Conservation (phyloP, 495 filamentous ascomycete genomes). For the Rhizodiscina lignyota region DNA sequence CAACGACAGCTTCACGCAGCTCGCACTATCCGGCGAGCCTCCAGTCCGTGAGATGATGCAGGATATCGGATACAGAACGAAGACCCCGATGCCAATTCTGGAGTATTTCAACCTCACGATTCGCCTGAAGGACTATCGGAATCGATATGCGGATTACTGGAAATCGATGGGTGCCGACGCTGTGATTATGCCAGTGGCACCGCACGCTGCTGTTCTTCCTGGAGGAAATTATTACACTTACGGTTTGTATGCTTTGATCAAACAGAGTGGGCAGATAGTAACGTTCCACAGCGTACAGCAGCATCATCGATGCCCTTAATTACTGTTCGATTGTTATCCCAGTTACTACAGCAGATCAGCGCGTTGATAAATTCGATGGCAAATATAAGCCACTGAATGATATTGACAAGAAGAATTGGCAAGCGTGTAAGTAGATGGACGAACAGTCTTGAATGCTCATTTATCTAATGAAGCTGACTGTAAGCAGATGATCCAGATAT, state of each 20-base stretch:
- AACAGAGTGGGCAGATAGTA: conserved; percentile 29
- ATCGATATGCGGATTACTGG: conserved; percentile 55
- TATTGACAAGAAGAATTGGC: conserved; percentile 26
- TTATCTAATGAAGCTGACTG: conserved; percentile 3
- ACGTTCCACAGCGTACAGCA: conserved; percentile 33
- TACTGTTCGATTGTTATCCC: conserved; percentile 41
- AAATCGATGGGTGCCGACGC: conserved; percentile 41
- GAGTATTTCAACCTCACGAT: conserved; percentile 38
- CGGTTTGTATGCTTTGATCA: too few relatives aligned
- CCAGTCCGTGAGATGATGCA: conserved; percentile 25
- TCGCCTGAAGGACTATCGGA: conserved; percentile 40
- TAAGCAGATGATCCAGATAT: conserved; percentile 26
- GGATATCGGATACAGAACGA: conserved; percentile 18
- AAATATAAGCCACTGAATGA: conserved; percentile 24
- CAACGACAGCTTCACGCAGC: conserved; percentile 26
- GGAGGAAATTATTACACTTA: too few relatives aligned
- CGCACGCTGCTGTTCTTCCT: conserved; percentile 47
- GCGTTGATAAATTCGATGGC: conserved; percentile 28
- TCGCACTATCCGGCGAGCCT: conserved; percentile 39
- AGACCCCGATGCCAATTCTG: conserved; percentile 29
- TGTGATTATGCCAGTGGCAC: conserved; percentile 37
- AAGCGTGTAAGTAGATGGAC: conserved; percentile 38
- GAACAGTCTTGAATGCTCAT: neutral
- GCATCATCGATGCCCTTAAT: conserved; percentile 37
- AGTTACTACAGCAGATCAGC: conserved; percentile 37